phyloP scores from a whole-genome alignment of 139 green algal genomes.

The Coelastrella sp. region DNA sequence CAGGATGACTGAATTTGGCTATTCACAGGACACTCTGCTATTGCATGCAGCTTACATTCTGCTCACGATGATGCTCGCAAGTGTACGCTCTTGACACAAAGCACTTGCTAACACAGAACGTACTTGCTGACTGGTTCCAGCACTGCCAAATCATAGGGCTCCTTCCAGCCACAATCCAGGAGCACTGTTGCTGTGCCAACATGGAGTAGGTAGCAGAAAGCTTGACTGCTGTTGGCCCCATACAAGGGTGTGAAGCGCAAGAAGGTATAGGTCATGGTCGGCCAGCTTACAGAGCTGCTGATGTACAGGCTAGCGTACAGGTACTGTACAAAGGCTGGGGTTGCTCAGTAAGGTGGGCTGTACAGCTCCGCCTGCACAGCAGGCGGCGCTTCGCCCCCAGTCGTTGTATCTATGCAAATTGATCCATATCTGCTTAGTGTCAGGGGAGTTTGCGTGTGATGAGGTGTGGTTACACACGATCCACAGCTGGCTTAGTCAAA shows the following conservation, averaged over 20 bases:
- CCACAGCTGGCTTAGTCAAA: no score
- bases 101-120: neutral
- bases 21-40: neutral
- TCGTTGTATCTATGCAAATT: neutral
- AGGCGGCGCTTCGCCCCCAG: neutral
- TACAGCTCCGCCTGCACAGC: slow-evolving; percentile 9
- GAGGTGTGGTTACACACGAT: no score
- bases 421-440: neutral
- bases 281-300: neutral
- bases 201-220: slow-evolving; percentile 85
- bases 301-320: neutral
- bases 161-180: slow-evolving; percentile 95
- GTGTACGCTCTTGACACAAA: neutral
- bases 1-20: no score
- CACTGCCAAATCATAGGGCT: slow-evolving; percentile 65
- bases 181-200: slow-evolving; percentile 78
- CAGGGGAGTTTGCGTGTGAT: no score
- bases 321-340: neutral
- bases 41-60: neutral
- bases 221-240: slow-evolving; percentile 58
- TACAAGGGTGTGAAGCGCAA: slow-evolving; percentile 70
- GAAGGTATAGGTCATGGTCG: neutral
- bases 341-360: neutral
- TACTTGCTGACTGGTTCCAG: slow-evolving; percentile 67
- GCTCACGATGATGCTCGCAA: neutral